Evolutionary conservation across 2,329 filamentous ascomycete genomes (phyloP), one percentile per base, ranked within the genome.

Genomic region (Chalara sp.): DNA sequence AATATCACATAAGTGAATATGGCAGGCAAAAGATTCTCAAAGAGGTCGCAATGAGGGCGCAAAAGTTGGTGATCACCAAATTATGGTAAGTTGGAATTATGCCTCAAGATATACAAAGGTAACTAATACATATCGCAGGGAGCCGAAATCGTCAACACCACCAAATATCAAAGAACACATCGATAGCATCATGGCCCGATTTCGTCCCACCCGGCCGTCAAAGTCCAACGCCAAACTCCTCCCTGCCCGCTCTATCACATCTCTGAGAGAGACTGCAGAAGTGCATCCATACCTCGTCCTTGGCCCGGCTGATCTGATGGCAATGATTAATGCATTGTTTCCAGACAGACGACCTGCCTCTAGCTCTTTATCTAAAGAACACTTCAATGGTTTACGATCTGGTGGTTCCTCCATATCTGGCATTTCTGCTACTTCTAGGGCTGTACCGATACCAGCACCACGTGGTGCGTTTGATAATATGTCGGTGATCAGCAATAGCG

Each of bases 1-100:
- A 95, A 61, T 92, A 95, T 67, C 89, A 96, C 70, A 89, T 97
- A 61, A 91, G 87, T 46, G 89, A 95, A 59, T 89, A 92, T 68
- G 90, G 89, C 41, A 82, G 93, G 42, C 87, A 95, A 62, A 91
- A 84, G 67, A 86, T 87, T 51, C 72, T 87, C 50, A 84, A 84
- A 61, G 86, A 92, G 65, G 85, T 96, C 51, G 89, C 87, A 50
- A 82, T 87, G 65, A 83, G 86, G 55, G 86, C 88, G 46, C 86
- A 91, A 64, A 84, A 87, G 61, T 79, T 88, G 56, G 88, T 92
- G 10, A 81, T 87, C 53, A 87, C 91, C 61, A 83, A 89, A 69
- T 76, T 63, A 81, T 52, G 80, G 80, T 66, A 76, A 76, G 59
- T 8, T 50, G 56, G 63, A 13, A 48, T 21, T 13, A 8, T 11